Evolutionary conservation across 2,329 filamentous ascomycete genomes (phyloP), one percentile per base, ranked within the genome.

Genomic region (Emericellopsis cladophorae): DNA sequence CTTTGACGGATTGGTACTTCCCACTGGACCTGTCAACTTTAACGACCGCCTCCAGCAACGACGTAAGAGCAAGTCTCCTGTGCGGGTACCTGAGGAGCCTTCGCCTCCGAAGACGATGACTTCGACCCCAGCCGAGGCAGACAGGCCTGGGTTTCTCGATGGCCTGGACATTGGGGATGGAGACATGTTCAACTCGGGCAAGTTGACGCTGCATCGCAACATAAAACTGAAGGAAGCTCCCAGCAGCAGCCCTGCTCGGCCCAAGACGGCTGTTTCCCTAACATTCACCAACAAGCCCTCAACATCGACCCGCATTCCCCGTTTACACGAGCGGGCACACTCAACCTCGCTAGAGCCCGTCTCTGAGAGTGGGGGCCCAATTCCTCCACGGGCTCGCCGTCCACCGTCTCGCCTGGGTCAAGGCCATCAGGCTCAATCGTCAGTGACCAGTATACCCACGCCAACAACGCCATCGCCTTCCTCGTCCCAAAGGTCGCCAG

Each of bases 141-240:
- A 77, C 23, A 66, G 67, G 42, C 87, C 94, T 37, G 88, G 95
- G 55, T 87, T 94, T 56, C 74, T 95, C 41, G 74, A 84, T 22
- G 90, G 84, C 33, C 74, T 98, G 44, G 92, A 96, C 42, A 75
- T 96, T 54, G 88, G 85, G 31, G 79, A 86, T 50, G 86, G 81
- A 6, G 84, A 90, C 48, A 72, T 86, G 14, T 87, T 96, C 52
- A 79, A 87, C 53, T 76, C 82, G 3, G 78, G 73, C 43, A 95
- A 90, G 59, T 70, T 87, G 35, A 90, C 83, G 1, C 67, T 95
- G 15, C 92, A 96, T 58, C 87, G 85, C 47, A 95, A 98, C 56
- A 76, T 98, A 48, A 89, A 90, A 57, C 73, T 93, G 52, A 95
- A 93, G 61, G 75, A 80, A 48, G 67, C 76, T 46, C 71, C 78